Evolutionary conservation across 2,329 filamentous ascomycete species (phyloP), one percentile per base, ranked within the genome.

Genomic region (Talaromyces sp.): DNA sequence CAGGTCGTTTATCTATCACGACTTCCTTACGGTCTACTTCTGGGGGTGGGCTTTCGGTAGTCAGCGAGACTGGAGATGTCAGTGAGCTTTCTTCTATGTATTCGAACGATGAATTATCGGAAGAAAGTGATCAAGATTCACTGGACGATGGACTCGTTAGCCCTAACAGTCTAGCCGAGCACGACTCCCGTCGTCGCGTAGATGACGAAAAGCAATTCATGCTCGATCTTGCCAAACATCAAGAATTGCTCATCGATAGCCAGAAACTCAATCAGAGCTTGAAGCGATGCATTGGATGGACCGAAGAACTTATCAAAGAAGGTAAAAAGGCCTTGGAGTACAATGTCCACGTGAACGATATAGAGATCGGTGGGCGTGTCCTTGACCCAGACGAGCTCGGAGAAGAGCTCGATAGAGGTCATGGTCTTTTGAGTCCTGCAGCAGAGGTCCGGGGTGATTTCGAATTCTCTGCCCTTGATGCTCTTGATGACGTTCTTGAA

Each of bases 281-380:
- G 52, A 96, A 92, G 75, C 85, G 91, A 55, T 99, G 95, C 74
- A 82, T 97, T 37, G 87, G 88, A 67, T 93, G 91, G 85, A 96
- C 93, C 0, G 93, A 99, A 72, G 88, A 90, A 66, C 83, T 99
- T 50, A 96, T 99, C 73, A 88, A 86, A 56, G 92, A 97, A 69
- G 95, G 90, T 5, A 90, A 88, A 71, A 93, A 91, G 72, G 95
- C 95, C 0, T 83, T 99, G 1, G 88, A 89, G 55, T 96, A 96
- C 72, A 83, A 85, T 63, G 91, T 97, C 28, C 84, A 84, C 33
- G 85, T 90, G 8, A 90, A 87, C 67, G 93, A 98, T 70, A 83
- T 96, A 37, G 85, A 90, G 69, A 79, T 97, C 3, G 92, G 92
- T 12, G 92, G 92, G 0, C 85, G 92, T 23, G 89, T 96, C 1